Conservation (phyloP, 208 protist genomes). For the Crithidia thermophila region DNA sequence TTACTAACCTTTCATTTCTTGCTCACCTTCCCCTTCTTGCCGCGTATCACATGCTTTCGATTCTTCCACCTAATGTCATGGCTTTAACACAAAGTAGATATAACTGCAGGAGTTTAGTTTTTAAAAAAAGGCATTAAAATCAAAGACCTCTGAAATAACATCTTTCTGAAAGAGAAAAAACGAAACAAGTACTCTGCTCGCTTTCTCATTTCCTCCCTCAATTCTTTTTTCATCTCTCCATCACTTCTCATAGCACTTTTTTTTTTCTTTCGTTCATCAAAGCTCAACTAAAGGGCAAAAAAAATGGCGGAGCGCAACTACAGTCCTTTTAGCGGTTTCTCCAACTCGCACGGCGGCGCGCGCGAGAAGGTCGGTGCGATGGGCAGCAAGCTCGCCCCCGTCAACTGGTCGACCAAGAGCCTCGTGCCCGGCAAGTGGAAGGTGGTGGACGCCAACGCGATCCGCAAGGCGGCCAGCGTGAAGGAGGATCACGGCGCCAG, state of each 20-base stretch:
- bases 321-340: constrained; percentile 80
- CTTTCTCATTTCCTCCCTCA: too few relatives aligned
- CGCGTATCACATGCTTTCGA: too few relatives aligned
- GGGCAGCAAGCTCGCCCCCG: constrained; percentile 54
- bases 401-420: constrained; percentile 67
- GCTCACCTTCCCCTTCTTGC: too few relatives aligned
- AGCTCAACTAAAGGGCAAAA: not conserved
- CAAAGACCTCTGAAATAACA: too few relatives aligned
- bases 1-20: too few relatives aligned
- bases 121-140: too few relatives aligned
- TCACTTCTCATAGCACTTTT: not conserved
- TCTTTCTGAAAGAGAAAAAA: too few relatives aligned
- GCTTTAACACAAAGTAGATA: too few relatives aligned
- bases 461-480: constrained; percentile 56
- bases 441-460: constrained; percentile 69
- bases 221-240: not conserved
- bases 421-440: constrained; percentile 80
- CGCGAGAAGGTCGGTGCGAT: constrained; percentile 22
- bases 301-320: constrained; percentile 71
- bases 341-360: constrained; percentile 7
- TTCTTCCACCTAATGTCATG: too few relatives aligned
- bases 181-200: too few relatives aligned
- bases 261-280: constrained; percentile 13
- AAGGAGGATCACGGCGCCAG: constrained; percentile 28
- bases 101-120: too few relatives aligned